Percentiles rank a stretch among this genome's conserved stretches.
These are phyloP conservation scores for Juglanconis sp. DNA, from an alignment of 2,329 filamentous ascomycete species.

Conservation along the genomic window DNA sequence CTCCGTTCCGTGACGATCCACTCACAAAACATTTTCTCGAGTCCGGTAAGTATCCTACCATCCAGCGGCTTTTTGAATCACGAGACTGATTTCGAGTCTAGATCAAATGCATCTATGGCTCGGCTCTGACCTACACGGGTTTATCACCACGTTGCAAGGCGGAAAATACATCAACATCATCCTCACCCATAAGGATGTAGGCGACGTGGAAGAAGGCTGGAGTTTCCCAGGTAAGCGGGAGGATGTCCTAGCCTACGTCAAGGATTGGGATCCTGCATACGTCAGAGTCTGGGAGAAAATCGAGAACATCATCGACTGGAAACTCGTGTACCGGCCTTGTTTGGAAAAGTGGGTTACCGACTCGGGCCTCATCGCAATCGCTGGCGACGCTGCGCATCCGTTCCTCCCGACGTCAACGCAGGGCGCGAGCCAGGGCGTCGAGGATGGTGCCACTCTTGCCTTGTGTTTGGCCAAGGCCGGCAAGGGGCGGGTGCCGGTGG, in stretches of 20 bases:
- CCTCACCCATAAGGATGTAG: conserved; percentile 45
- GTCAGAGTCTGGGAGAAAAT: conserved; percentile 35
- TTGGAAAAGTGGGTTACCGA: conserved; percentile 30
- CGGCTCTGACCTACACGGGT: conserved; percentile 50
- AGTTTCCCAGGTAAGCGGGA: conserved; percentile 40
- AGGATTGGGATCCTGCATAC: conserved; percentile 39
- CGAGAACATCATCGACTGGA: conserved; percentile 21
- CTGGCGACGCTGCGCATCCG: conserved; percentile 40
- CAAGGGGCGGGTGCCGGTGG: conserved; percentile 34
- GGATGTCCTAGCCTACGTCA: conserved; percentile 40
- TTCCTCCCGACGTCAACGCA: conserved; percentile 36
- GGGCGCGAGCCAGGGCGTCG: conserved; percentile 38
- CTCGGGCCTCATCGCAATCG: conserved; percentile 29
- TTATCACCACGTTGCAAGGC: conserved; percentile 50
- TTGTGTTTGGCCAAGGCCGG: conserved; percentile 36
- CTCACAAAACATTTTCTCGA: conserved; percentile 38
- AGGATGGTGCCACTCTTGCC: conserved; percentile 36
- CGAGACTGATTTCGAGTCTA: too few species aligned
- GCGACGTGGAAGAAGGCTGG: conserved; percentile 46
- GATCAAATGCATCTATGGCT: conserved; percentile 34
- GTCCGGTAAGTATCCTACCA: conserved; percentile 36
- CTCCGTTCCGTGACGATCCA: conserved; percentile 31
- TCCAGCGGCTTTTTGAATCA: conserved; percentile 26
- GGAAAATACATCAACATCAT: conserved; percentile 54
- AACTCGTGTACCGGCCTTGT: conserved; percentile 26